Evolutionary conservation across 176 grass and related monocot genomes (phyloP), one percentile per base, ranked within the genome.

Genomic region (Eragrostis nindensis): DNA sequence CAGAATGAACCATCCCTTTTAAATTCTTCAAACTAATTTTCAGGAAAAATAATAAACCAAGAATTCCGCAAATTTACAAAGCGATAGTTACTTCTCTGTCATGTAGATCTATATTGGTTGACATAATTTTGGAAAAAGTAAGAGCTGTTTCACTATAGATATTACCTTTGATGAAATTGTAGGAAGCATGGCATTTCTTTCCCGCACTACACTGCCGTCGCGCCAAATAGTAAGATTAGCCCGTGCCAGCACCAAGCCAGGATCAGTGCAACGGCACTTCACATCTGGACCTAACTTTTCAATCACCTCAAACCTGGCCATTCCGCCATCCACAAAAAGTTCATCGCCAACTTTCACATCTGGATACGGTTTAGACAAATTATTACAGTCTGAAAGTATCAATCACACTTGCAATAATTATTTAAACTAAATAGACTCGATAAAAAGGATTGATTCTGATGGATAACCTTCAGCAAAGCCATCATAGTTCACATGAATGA

Each of bases 131-230:
- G n/a, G n/a, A n/a, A n/a, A n/a, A 59, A 83, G 75, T 10, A 85
- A 43, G 47, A 75, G 26, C 21, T 53, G 24, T 78, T 72, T 74
- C 26, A 73, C 39, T 80, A 55, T 57, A 83, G 7, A 83, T 43
- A 68, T 71, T 68, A 98, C 96, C 92, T 98, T 98, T 11, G 96
- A 95, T 81, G 95, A 95, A 87, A 98, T 95, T 83, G 95, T 98
- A 64, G 95, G 95, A 85, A 98, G 95, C 96, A 98, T 93, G 42
- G 95, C 92, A 86, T 98, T 98, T 63, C 93, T 87, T 81, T 95
- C 96, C 15, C 86, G 90, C 3, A 98, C 96, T 49, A 98, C 79
- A 68, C 88, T 91, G 21, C 92, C 92, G 49, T 95, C 87, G 27
- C 92, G 81, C 96, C 92, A 98, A 68, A 93, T 95, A 78, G 92